phyloP scores from a whole-genome alignment of 1,284 basidiomycete genomes.

The Boletellus deceptivus region DNA sequence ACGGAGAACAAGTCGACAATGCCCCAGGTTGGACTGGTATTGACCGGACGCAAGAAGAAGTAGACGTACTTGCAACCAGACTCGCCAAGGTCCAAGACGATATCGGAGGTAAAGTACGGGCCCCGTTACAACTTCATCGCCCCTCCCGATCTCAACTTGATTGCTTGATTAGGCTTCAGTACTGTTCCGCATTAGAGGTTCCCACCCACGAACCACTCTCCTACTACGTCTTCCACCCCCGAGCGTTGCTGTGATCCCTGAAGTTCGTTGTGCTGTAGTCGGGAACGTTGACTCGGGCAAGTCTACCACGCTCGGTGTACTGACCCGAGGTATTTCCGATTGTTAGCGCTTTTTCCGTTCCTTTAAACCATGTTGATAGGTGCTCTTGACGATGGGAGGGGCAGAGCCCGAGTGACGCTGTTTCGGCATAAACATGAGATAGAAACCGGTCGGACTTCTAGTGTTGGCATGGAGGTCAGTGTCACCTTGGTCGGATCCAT shows the following conservation, averaged over 20 bases:
- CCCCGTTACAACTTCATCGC: not conserved
- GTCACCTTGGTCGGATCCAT: not conserved
- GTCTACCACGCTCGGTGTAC: slow-evolving; percentile 87
- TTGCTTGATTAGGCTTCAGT: slow-evolving; percentile 46
- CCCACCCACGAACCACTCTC: slow-evolving; percentile 54
- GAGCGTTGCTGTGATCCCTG: slow-evolving; percentile 70
- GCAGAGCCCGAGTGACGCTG: slow-evolving; percentile 86
- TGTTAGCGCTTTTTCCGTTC: not conserved
- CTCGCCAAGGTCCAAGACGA: slow-evolving; percentile 59
- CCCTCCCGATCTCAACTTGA: slow-evolving; percentile 1
- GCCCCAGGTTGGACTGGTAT: slow-evolving; percentile 55
- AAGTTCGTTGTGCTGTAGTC: slow-evolving; percentile 93
- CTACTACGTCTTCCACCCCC: slow-evolving; percentile 71
- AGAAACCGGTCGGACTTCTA: slow-evolving; percentile 92
- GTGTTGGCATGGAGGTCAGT: slow-evolving; percentile 90
- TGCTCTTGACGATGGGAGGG: slow-evolving; percentile 91
- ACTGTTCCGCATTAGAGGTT: slow-evolving; percentile 47
- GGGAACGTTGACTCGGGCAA: slow-evolving; percentile 96
- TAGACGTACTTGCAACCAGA: slow-evolving; percentile 45
- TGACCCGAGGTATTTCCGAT: slow-evolving; percentile 60
- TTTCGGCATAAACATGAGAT: slow-evolving; percentile 98
- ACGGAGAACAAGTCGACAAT: slow-evolving; percentile 44
- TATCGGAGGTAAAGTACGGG: slow-evolving; percentile 67
- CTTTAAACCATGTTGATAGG: slow-evolving; percentile 48
- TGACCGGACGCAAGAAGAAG: slow-evolving; percentile 47